phyloP scores from a whole-genome alignment of 1,139 yeast genomes.

The Zygosaccharomyces pseudobailii region DNA sequence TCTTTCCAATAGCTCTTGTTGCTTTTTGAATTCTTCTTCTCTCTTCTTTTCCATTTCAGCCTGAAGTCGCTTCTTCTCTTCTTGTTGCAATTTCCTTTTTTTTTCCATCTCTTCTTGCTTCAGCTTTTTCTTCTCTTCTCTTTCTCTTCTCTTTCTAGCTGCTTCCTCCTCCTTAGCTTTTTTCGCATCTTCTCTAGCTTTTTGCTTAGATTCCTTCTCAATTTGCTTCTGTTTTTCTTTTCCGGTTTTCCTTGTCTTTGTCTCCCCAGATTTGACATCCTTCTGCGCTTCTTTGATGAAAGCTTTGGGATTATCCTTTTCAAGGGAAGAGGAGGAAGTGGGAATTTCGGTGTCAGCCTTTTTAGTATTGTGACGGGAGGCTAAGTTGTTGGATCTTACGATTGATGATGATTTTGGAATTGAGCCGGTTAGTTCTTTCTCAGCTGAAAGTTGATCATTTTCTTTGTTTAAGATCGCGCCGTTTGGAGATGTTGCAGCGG shows the following conservation, averaged over 20 bases:
- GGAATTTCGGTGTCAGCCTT: not conserved
- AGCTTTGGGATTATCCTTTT: not conserved
- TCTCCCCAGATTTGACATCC: not conserved
- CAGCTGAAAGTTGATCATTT: not conserved
- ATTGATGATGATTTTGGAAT: not conserved
- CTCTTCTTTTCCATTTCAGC: conserved; percentile 2
- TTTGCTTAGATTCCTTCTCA: conserved; percentile 18
- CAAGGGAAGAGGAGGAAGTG: not conserved
- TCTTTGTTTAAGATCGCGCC: not conserved
- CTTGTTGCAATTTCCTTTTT: conserved; percentile 24
- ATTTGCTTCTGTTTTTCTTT: conserved; percentile 7
- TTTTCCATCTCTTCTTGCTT: conserved; percentile 15
- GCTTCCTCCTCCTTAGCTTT: conserved; percentile 8
- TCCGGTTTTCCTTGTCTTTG: conserved; percentile 1
- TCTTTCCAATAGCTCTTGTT: not conserved
- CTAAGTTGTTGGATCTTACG: not conserved
- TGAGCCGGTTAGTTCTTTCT: not conserved
- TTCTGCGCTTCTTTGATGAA: not conserved
- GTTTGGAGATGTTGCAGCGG: not conserved
- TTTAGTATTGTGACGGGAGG: not conserved
- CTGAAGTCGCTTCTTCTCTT: conserved; percentile 18
- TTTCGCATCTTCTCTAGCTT: conserved; percentile 3
- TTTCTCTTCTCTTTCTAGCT: conserved; percentile 12
- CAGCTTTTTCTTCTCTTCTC: conserved; percentile 12
- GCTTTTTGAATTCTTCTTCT: not conserved